Base-by-base conservation (phyloP, 441 rosid genomes). In the Croton setiger region DNA sequence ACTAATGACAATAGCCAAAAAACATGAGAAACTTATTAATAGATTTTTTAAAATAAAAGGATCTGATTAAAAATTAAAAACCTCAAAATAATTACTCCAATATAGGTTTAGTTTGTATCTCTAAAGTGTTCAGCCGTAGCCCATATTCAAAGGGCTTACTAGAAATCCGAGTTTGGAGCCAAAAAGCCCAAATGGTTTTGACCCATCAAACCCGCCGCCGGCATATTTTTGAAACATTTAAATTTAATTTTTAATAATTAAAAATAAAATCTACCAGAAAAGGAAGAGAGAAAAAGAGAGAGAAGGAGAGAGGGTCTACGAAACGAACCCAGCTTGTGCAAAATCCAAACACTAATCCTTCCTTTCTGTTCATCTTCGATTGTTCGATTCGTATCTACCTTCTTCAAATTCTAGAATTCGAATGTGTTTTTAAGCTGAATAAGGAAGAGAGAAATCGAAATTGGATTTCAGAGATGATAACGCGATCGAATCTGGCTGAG, bases 401-500 rank as follows among this genome's bases (percentile, higher is more conserved):
- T 77, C 79, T 58, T 72, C 68, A 31, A 65, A 54, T 41, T 70
- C 75, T 62, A 21, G 55, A 12, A 64, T 23, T 21, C 31, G 58
- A 37, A 67, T 60, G 23, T 48, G 17, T 57, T 48, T 9, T 56
- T 39, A 71, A 71, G 56, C 45, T 69, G 63, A 41, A 3, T 36
- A 69, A 72, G 71, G 54, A 60, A 60, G 60, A 39, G 54, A 47
- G 60, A 49, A 21, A 47, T 45, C 15, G 56, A 17, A 57, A 60
- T 62, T 54, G 37, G 64, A 74, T 45, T 27, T 27, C 64, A 58
- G 85, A 80, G 78, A 95, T 95, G 99, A 95, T 95, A 73, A 95
- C 97, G 68, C 83, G 99, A 75, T 95, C 99, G 73, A 95, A 92
- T 78, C 81, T 95, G 70, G 97, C 89, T 20, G 98, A 95, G 80